Percentiles rank a stretch among this genome's conserved stretches.
Evolutionary conservation across 2,329 filamentous ascomycete genomes (phyloP).

Genomic region (Ophiocordyceps camponoti-floridani): DNA sequence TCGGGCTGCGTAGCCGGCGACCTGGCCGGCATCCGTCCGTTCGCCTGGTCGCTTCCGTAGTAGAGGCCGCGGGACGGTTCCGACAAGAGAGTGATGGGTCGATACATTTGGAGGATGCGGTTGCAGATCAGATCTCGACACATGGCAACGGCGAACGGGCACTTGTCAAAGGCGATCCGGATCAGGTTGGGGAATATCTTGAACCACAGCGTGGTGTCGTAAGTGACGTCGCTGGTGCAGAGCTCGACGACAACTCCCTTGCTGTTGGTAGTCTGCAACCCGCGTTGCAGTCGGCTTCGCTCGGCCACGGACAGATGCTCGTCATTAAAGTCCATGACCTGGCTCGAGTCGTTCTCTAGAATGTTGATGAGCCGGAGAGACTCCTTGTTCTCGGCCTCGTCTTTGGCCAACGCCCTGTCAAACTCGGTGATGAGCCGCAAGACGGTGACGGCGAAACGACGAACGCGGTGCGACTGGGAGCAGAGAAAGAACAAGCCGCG

Average conservation of each 20-base stretch:
- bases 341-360: constrained; percentile 72
- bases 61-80: constrained; percentile 51
- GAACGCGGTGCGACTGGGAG: constrained; percentile 80
- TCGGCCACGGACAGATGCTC: constrained; percentile 85
- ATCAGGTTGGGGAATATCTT: constrained; percentile 96
- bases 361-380: constrained; percentile 71
- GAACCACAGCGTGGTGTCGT: constrained; percentile 91
- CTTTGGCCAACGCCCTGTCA: constrained; percentile 69
- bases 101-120: constrained; percentile 83
- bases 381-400: constrained; percentile 36
- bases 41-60: constrained; percentile 42
- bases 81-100: constrained; percentile 59
- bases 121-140: constrained; percentile 87
- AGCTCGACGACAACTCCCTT: constrained; percentile 82
- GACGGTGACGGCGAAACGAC: constrained; percentile 81
- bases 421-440: constrained; percentile 86
- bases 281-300: constrained; percentile 76
- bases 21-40: constrained; percentile 29
- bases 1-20: constrained; percentile 61
- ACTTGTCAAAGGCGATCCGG: constrained; percentile 75
- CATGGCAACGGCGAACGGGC: constrained; percentile 77
- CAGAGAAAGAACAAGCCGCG: constrained; percentile 95
- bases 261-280: constrained; percentile 67
- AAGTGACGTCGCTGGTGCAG: constrained; percentile 86
- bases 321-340: constrained; percentile 82